Base-by-base conservation (phyloP, 2,329 filamentous ascomycete genomes). In the Pseudomassariella vexata region DNA sequence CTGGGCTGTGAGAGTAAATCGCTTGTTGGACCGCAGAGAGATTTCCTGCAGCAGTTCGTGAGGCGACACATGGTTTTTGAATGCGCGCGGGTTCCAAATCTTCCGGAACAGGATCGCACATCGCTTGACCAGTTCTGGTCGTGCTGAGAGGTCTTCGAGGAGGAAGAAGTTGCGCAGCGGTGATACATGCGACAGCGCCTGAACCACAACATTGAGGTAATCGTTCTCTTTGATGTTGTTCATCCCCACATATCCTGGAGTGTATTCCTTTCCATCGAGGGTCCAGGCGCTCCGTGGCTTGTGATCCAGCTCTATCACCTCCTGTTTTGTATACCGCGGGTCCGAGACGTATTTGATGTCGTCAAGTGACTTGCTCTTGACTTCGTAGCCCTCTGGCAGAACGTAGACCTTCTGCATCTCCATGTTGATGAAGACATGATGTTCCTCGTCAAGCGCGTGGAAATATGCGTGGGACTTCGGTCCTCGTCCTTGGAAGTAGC, bases 191-290 rank as follows among this genome's bases (percentile, higher is more conserved):
- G 90, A 82, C 22, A 98, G 72, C 6, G 89, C 82, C 59, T 98
- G 92, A 29, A 94, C 82, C 3, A 95, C 76, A 17, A 95, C 90
- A 55, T 98, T 98, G 53, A 96, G 74, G 63, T 98, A 98, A 66
- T 98, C 92, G 63, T 98, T 98, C 37, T 92, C 87, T 61, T 98
- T 98, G 70, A 98, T 95, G 63, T 98, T 98, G 71, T 98, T 98
- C 85, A 98, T 94, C 45, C 92, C 92, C 39, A 98, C 87, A 55
- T 89, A 98, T 5, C 92, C 90, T 14, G 92, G 92, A 44, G 82
- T 82, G 62, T 98, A 98, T 55, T 84, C 79, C 59, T 83, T 85
- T 41, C 87, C 87, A 30, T 71, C 70, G 24, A 96, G 70, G 49
- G 94, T 90, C 73, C 82, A 88, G 26, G 78, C 76, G 12, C 66